phyloP scores from a whole-genome alignment of 2,329 filamentous ascomycete genomes.

The Aspergillus pseudoglaucus region DNA sequence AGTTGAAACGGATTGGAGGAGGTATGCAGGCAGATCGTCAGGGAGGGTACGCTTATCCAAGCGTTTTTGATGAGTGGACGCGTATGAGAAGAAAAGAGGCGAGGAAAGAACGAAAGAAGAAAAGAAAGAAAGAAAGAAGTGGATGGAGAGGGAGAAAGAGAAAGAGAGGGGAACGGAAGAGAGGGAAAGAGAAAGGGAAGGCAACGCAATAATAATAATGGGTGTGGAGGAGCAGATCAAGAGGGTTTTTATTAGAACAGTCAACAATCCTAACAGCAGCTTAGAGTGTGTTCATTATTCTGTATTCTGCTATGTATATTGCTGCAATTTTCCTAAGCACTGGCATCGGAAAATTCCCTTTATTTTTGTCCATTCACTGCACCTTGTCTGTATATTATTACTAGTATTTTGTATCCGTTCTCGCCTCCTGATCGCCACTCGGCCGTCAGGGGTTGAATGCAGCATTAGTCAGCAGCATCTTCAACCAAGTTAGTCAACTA shows the following conservation, averaged over 20 bases:
- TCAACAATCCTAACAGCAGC: not conserved
- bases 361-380: too few species aligned
- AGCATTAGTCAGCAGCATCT: too few species aligned
- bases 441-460: too few species aligned
- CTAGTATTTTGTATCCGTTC: too few species aligned
- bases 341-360: too few species aligned
- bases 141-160: constrained; percentile 7
- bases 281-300: too few species aligned
- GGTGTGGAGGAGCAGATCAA: not conserved
- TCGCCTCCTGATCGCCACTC: too few species aligned
- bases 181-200: constrained; percentile 4
- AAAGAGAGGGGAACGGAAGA: constrained; percentile 5
- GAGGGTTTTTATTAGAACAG: not conserved
- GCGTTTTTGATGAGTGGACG: not conserved
- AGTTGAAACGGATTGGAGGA: not conserved
- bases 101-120: constrained; percentile 1
- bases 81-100: not conserved
- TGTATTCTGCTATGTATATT: too few species aligned
- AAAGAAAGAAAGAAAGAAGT: constrained; percentile 3
- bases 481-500: too few species aligned
- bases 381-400: too few species aligned
- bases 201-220: not conserved
- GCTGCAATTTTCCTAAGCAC: too few species aligned
- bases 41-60: constrained; percentile 4
- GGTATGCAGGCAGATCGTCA: not conserved